These are phyloP conservation scores for Lentinula detonsa DNA, from an alignment of 768 basidiomycete genomes.

Conservation along the genomic window DNA sequence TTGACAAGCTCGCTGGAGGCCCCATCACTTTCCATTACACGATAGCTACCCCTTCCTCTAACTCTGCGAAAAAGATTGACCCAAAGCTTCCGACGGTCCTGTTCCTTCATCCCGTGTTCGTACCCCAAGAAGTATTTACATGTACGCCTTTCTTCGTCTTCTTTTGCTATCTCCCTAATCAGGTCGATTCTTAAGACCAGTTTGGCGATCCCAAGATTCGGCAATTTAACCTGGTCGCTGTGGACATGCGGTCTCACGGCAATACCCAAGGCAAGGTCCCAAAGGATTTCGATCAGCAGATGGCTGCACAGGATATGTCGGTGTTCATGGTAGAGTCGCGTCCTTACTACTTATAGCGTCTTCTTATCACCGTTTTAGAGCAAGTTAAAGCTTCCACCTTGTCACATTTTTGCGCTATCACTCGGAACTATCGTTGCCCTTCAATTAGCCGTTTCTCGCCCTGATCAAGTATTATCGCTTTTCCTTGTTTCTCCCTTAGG, in stretches of 20 bases:
- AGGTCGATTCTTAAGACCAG: slow-evolving; percentile 18
- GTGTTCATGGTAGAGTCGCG: slow-evolving; percentile 17
- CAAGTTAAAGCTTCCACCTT: slow-evolving; percentile 17
- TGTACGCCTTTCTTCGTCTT: slow-evolving; percentile 18
- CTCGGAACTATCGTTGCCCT: slow-evolving; percentile 20
- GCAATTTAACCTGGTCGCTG: slow-evolving; percentile 22
- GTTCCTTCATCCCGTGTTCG: slow-evolving; percentile 27
- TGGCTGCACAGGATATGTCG: slow-evolving; percentile 22
- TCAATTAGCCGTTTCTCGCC: slow-evolving; percentile 16
- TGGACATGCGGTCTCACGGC: slow-evolving; percentile 22
- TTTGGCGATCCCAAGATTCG: slow-evolving; percentile 24
- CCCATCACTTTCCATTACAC: slow-evolving; percentile 17
- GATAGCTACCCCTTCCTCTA: slow-evolving; percentile 30
- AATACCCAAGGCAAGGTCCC: slow-evolving; percentile 15
- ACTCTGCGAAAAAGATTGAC: slow-evolving; percentile 23
- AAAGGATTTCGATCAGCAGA: slow-evolving; percentile 13
- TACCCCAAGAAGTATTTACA: slow-evolving; percentile 26
- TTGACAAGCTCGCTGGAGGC: not conserved
- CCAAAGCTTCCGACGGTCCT: slow-evolving; percentile 28
- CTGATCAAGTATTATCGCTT: slow-evolving; percentile 17
- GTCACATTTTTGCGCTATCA: slow-evolving; percentile 21
- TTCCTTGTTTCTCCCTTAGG: too few relatives aligned
- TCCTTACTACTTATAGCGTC: too few relatives aligned
- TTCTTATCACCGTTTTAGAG: too few relatives aligned
- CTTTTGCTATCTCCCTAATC: not conserved